Evolutionary conservation across 257 asterid genomes (phyloP).

Genomic region (Primulina huaijiensis): DNA sequence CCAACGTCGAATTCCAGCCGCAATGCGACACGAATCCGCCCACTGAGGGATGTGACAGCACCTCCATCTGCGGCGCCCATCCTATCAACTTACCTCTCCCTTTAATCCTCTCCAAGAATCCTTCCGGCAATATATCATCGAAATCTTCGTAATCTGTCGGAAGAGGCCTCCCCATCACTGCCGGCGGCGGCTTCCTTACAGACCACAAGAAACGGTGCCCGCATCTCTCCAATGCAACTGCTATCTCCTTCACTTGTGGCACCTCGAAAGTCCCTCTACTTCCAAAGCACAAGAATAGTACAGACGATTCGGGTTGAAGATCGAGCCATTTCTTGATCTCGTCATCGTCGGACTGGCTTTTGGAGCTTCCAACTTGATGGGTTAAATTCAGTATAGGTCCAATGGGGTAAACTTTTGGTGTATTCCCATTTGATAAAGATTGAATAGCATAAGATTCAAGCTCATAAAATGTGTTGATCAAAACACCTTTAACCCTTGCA

Average conservation of each 20-base stretch:
- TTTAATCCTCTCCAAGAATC: constrained; percentile 4
- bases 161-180: neutral
- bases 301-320: constrained; percentile 2
- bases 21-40: constrained; percentile 22
- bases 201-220: constrained; percentile 30
- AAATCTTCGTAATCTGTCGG: neutral
- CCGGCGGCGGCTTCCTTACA: constrained; percentile 12
- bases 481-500: neutral
- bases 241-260: constrained; percentile 28
- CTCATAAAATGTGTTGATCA: neutral
- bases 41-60: constrained; percentile 18
- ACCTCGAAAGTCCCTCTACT: constrained; percentile 3
- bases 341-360: neutral
- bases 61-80: constrained; percentile 20
- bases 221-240: constrained; percentile 19
- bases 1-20: constrained; percentile 2
- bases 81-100: constrained; percentile 12
- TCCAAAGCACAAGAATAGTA: constrained; percentile 21
- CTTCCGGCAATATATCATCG: constrained; percentile 9
- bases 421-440: neutral
- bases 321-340: constrained; percentile 18
- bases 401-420: constrained; percentile 16
- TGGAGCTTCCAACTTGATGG: no score
- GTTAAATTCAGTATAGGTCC: constrained; percentile 23
- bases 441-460: neutral